Percentiles rank a stretch among this genome's conserved stretches.
These are phyloP conservation scores for Linnemannia elongata DNA, from an alignment of 192 early-diverging fungal species.

Conservation along the genomic window DNA sequence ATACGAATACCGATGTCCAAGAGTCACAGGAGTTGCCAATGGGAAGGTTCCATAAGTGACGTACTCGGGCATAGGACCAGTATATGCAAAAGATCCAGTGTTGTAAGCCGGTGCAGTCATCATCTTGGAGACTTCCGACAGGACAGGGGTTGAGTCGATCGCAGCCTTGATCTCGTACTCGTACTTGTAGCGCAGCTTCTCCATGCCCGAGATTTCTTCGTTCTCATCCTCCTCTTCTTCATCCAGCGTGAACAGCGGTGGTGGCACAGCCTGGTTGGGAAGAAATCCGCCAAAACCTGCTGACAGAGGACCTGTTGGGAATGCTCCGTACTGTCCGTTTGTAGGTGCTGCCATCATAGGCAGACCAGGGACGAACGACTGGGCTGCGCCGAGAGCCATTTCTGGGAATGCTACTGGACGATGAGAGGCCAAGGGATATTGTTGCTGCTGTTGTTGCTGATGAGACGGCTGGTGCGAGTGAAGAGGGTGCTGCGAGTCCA, in stretches of 20 bases:
- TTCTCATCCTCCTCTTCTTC: constrained; percentile 49
- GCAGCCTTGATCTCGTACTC: constrained; percentile 58
- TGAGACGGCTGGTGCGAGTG: constrained; percentile 23
- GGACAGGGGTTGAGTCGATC: constrained; percentile 47
- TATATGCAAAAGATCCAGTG: constrained; percentile 35
- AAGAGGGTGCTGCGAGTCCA: constrained; percentile 22
- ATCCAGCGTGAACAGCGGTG: constrained; percentile 48
- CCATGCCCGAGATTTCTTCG: constrained; percentile 51
- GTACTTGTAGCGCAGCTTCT: constrained; percentile 54
- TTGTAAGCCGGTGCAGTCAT: constrained; percentile 34
- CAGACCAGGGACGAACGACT: constrained; percentile 33
- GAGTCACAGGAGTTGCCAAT: constrained; percentile 31
- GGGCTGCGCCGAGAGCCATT: constrained; percentile 14
- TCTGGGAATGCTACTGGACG: constrained; percentile 26
- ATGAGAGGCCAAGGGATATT: constrained; percentile 20
- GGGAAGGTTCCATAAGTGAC: constrained; percentile 32
- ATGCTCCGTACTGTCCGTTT: constrained; percentile 18
- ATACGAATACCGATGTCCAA: constrained; percentile 33
- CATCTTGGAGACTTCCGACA: constrained; percentile 45
- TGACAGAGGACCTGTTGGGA: constrained; percentile 30
- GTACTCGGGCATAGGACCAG: constrained; percentile 31
- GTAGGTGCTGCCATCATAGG: constrained; percentile 12
- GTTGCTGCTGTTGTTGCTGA: constrained; percentile 32
- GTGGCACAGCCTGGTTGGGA: constrained; percentile 26
- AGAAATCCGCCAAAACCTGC: constrained; percentile 45